These are phyloP conservation scores for Monilinia laxa DNA, from an alignment of 2,329 filamentous ascomycete genomes.

Conservation along the genomic window DNA sequence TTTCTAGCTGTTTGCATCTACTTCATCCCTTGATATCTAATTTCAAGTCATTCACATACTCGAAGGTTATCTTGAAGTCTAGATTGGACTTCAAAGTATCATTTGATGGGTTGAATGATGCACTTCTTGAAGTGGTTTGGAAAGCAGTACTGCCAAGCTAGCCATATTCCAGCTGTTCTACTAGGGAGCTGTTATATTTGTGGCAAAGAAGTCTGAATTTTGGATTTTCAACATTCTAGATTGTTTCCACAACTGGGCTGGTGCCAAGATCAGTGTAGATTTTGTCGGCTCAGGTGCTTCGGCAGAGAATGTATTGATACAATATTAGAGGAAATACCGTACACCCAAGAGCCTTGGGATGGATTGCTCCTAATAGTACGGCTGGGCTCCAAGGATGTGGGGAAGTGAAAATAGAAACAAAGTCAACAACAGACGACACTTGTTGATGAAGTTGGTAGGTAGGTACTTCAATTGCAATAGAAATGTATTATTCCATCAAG, in stretches of 20 bases:
- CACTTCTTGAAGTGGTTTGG: not conserved
- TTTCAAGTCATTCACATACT: not conserved
- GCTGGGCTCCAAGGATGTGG: conserved; percentile 5
- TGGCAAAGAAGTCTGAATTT: not conserved
- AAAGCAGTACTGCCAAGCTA: not conserved
- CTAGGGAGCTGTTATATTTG: not conserved
- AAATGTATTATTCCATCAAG: not conserved
- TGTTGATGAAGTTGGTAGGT: not conserved
- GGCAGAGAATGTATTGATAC: not conserved
- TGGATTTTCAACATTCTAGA: not conserved
- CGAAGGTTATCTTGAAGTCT: not conserved
- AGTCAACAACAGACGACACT: conserved; percentile 7
- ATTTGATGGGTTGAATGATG: not conserved
- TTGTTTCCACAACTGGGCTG: not conserved
- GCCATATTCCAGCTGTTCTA: conserved; percentile 7
- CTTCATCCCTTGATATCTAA: not conserved
- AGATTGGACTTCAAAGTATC: not conserved
- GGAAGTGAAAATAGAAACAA: not conserved
- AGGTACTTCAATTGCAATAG: not conserved
- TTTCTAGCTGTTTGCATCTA: not conserved
- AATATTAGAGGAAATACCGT: not conserved
- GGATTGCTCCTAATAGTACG: not conserved
- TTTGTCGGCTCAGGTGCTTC: not conserved
- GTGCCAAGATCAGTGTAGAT: not conserved
- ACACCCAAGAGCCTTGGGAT: conserved; percentile 13